These are phyloP conservation scores for Helianthus tuberosus DNA, from an alignment of 129 eudicot species.

Conservation along the genomic window DNA sequence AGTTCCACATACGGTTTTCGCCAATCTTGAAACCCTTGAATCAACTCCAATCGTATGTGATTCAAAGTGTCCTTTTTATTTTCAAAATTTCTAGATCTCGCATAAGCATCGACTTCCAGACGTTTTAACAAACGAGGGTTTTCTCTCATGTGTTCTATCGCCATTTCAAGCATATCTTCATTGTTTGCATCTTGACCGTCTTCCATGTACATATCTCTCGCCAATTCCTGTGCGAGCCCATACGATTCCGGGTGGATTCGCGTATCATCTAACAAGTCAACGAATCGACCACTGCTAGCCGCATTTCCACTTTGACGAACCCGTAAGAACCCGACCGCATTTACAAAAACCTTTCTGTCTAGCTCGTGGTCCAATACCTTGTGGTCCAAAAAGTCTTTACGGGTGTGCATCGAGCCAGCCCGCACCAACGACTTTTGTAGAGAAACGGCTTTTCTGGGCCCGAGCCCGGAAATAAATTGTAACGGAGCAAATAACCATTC, in stretches of 20 bases:
- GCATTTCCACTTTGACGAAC: conserved; percentile 85
- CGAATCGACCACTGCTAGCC: conserved; percentile 65
- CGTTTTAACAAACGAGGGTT: conserved; percentile 52
- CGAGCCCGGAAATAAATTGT: conserved; percentile 95
- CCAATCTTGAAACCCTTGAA: conserved; percentile 92
- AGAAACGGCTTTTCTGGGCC: conserved; percentile 95
- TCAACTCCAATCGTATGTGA: conserved; percentile 67
- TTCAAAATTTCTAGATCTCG: conserved; percentile 46
- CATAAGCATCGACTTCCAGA: conserved; percentile 61
- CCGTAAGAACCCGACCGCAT: conserved; percentile 92
- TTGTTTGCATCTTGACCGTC: conserved; percentile 59
- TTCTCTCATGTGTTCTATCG: conserved; percentile 89
- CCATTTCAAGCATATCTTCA: conserved; percentile 82
- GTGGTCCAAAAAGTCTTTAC: conserved; percentile 83
- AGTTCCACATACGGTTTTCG: conserved; percentile 61
- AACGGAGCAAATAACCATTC: conserved; percentile 94
- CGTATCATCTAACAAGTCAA: conserved; percentile 92
- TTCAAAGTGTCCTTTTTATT: conserved; percentile 64
- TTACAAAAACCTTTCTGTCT: conserved; percentile 84
- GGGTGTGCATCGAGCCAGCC: conserved; percentile 67
- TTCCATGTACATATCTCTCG: conserved; percentile 64
- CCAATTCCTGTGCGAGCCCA: conserved; percentile 85
- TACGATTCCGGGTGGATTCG: conserved; percentile 94
- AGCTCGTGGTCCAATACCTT: conserved; percentile 76
- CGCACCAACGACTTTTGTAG: conserved; percentile 77